Base-by-base conservation (phyloP, 148 eudicot genomes). In the Chenopodium quinoa region DNA sequence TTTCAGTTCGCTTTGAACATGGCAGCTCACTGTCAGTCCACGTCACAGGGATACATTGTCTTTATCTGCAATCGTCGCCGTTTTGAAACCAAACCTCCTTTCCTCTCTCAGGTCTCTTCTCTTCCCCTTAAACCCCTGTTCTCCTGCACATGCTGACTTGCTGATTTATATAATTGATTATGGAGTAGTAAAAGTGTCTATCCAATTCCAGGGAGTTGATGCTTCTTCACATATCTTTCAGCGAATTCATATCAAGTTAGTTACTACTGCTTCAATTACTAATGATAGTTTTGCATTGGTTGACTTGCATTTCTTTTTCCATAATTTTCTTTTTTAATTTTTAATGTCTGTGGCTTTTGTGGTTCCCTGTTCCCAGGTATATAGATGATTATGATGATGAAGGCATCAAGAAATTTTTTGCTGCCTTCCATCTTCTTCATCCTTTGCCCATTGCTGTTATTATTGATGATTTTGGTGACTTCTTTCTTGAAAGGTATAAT, bases 1-100 rank as follows among this genome's bases (percentile, higher is more conserved):
- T 93, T 95, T 86, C 98, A 95, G 76, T 92, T 85, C 44, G 97
- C 94, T 32, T 75, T 90, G 12, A 95, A 95, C 85, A 76, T 86
- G 63, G 86, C 86, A 44, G 72, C 71, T 4, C 60, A 65, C n/a
- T 29, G 37, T 9, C 44, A 77, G 17, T 84, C 84, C 0, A 27
- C 73, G 4, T 88, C 85, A 34, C 58, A 69, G 12, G 87, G 85
- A 2, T 73, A 80, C 4, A 94, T 91, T 34, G 92, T 91, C 23
- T 90, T 94, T 83, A 80, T 94, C 79, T 92, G 94, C 88, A 84
- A 83, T 66, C 90, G 90, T 47, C 87, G 81, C 47, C 90, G 79
- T 76, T 82, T 94, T 17, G 82, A 89, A 54, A 72, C 71, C 75
- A 85, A 85, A 22, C 96, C 96, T 34, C 96, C 96, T 81, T 89